Evolutionary conservation across 2,329 filamentous ascomycete species (phyloP).

Genomic region (Aspergillus aculeatus): DNA sequence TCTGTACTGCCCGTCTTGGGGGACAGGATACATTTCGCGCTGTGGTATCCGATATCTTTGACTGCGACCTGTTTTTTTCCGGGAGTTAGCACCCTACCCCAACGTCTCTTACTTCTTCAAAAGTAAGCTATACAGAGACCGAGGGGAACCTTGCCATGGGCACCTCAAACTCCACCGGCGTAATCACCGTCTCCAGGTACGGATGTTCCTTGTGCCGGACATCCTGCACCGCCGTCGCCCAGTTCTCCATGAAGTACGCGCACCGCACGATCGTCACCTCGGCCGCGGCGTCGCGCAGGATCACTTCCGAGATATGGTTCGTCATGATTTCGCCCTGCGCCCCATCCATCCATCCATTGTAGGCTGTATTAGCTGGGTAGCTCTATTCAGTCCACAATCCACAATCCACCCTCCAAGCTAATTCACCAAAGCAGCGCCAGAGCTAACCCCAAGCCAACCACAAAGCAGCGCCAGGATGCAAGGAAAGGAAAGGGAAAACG

Average conservation of each 20-base stretch:
- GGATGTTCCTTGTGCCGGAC: constrained; percentile 4
- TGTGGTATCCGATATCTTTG: constrained; percentile 11
- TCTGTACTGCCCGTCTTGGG: not conserved
- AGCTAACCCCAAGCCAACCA: too few relatives aligned
- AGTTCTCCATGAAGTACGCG: constrained; percentile 21
- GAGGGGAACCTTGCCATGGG: constrained; percentile 12
- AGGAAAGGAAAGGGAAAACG: not conserved
- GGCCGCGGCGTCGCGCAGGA: constrained; percentile 8
- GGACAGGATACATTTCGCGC: constrained; percentile 5
- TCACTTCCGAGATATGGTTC: constrained; percentile 15
- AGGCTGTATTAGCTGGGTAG: not conserved
- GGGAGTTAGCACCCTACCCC: too few relatives aligned
- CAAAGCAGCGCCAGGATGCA: too few relatives aligned
- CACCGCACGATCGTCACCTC: constrained; percentile 17
- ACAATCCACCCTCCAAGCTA: too few relatives aligned
- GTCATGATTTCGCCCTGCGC: constrained; percentile 17
- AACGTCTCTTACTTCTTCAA: too few relatives aligned
- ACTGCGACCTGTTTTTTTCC: constrained; percentile 4
- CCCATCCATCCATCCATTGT: not conserved
- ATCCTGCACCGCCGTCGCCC: constrained; percentile 5
- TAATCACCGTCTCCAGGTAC: constrained; percentile 13
- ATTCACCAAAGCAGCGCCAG: too few relatives aligned
- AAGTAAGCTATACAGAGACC: too few relatives aligned
- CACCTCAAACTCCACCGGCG: constrained; percentile 14
- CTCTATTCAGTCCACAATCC: too few relatives aligned